Percentiles rank a stretch among this genome's conserved stretches.
phyloP scores from a whole-genome alignment of 139 green algal genomes.

The Coelastrella sp. region DNA sequence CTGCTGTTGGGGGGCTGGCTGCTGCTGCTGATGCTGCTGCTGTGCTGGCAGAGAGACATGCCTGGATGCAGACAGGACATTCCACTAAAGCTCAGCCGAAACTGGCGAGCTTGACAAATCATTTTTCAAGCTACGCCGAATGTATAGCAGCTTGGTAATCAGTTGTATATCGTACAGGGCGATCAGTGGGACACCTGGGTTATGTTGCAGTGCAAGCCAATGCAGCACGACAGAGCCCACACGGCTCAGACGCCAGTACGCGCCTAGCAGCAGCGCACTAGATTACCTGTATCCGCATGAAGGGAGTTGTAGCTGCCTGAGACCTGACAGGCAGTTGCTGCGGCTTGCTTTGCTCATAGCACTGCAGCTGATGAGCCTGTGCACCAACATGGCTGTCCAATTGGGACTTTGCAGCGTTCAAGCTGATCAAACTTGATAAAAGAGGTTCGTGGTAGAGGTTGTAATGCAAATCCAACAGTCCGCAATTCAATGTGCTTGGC shows the following conservation, averaged over 20 bases:
- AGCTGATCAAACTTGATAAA: background rate
- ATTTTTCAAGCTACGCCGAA: too few species aligned
- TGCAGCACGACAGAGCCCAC: too few species aligned
- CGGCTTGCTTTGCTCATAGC: constrained; percentile 15
- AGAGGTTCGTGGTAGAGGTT: background rate
- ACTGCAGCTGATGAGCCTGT: constrained; percentile 23
- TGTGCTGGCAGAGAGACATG: background rate
- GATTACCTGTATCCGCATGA: background rate
- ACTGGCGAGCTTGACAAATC: too few species aligned
- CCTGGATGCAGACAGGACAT: background rate
- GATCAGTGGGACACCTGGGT: too few species aligned
- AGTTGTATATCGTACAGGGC: too few species aligned
- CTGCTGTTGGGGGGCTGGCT: background rate
- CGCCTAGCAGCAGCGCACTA: too few species aligned
- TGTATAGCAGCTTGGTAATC: too few species aligned
- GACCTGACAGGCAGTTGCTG: constrained; percentile 3
- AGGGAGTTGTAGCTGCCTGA: background rate
- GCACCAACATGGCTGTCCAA: background rate
- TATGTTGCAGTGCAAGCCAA: too few species aligned
- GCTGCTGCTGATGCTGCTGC: constrained; percentile 12
- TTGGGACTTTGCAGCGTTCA: too few species aligned
- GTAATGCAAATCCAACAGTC: background rate
- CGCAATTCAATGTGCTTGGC: background rate
- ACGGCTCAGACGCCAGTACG: too few species aligned
- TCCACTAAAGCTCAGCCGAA: too few species aligned